Percentiles rank a stretch among this genome's conserved stretches.
Evolutionary conservation across 768 basidiomycete species (phyloP).

Genomic region (Agrocybe chaxingu): DNA sequence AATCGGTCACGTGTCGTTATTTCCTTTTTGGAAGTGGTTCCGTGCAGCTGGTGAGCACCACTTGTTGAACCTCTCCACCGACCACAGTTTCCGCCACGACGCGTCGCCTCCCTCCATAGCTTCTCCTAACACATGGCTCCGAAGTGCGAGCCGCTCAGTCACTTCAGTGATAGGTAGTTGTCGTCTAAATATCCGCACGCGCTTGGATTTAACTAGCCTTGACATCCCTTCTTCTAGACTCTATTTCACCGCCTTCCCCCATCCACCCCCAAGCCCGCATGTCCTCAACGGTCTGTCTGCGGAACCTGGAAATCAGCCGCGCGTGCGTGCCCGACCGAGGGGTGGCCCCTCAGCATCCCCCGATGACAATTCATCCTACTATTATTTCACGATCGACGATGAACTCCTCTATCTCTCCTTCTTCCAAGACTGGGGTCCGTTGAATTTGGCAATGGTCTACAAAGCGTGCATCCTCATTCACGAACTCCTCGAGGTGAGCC

Average conservation of each 20-base stretch:
- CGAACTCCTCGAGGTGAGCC: slow-evolving; percentile 73
- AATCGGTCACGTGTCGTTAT: too few species aligned
- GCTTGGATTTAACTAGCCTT: slow-evolving; percentile 6
- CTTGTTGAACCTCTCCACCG: too few species aligned
- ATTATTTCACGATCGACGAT: slow-evolving; percentile 93
- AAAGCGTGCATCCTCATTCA: slow-evolving; percentile 91
- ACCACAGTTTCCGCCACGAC: background rate
- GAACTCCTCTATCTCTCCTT: slow-evolving; percentile 90
- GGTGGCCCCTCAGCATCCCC: slow-evolving; percentile 62
- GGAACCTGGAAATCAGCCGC: slow-evolving; percentile 53
- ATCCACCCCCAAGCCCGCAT: slow-evolving; percentile 66
- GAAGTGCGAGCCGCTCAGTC: slow-evolving; percentile 74
- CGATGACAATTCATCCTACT: slow-evolving; percentile 74
- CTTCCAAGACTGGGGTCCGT: slow-evolving; percentile 92
- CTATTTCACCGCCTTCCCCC: slow-evolving; percentile 86
- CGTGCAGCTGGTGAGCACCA: too few species aligned
- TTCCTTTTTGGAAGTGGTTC: too few species aligned
- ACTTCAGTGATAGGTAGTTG: slow-evolving; percentile 70
- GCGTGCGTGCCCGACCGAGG: slow-evolving; percentile 56
- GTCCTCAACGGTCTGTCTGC: slow-evolving; percentile 57
- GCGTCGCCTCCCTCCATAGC: slow-evolving; percentile 15
- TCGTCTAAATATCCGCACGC: slow-evolving; percentile 6
- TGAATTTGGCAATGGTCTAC: slow-evolving; percentile 91
- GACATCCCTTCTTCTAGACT: slow-evolving; percentile 44
- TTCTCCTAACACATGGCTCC: slow-evolving; percentile 32